Conservation (phyloP, 2,329 filamentous ascomycete species). For the Pyricularia grisea region DNA sequence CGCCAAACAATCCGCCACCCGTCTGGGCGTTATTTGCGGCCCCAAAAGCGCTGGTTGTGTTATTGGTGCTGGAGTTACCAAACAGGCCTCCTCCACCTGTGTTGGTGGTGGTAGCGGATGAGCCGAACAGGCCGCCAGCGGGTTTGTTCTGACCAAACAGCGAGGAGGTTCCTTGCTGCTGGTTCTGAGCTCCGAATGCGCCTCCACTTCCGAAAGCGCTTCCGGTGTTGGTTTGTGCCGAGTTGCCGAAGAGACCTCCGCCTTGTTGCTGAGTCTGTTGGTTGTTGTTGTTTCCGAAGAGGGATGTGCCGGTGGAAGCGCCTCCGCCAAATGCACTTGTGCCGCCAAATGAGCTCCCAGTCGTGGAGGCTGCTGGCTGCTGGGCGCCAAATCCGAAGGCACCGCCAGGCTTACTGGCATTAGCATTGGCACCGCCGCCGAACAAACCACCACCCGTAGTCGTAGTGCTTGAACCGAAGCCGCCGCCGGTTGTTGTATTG, state of each 20-base stretch:
- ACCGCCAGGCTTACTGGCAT: slow-evolving; percentile 14
- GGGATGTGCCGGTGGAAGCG: neutral
- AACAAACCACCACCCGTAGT: slow-evolving; percentile 21
- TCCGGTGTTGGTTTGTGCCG: slow-evolving; percentile 1
- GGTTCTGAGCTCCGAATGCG: slow-evolving; percentile 20
- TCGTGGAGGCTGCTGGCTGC: slow-evolving; percentile 9
- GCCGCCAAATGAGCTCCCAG: slow-evolving; percentile 33
- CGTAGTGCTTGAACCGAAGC: slow-evolving; percentile 20
- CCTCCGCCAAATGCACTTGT: slow-evolving; percentile 24
- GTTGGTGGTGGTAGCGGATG: slow-evolving; percentile 10
- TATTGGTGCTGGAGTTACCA: slow-evolving; percentile 24
- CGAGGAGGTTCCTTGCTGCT: slow-evolving; percentile 13
- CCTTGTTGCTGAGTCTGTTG: slow-evolving; percentile 1
- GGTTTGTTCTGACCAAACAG: slow-evolving; percentile 7
- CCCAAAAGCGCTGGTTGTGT: neutral
- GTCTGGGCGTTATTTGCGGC: slow-evolving; percentile 10
- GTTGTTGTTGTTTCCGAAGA: slow-evolving; percentile 8
- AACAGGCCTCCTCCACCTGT: slow-evolving; percentile 29
- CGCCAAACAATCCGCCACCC: slow-evolving; percentile 28
- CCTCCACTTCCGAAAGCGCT: slow-evolving; percentile 4
- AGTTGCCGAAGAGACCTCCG: slow-evolving; percentile 8
- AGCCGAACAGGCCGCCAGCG: slow-evolving; percentile 6
- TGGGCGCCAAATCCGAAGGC: slow-evolving; percentile 16
- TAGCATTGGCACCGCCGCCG: slow-evolving; percentile 11
- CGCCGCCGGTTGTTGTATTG: slow-evolving; percentile 8